A percentile compares a stretch with the other conserved stretches of the same genome.
These are phyloP conservation scores for Candida ascalaphidarum DNA, from an alignment of 805 yeast species.

Conservation along the genomic window DNA sequence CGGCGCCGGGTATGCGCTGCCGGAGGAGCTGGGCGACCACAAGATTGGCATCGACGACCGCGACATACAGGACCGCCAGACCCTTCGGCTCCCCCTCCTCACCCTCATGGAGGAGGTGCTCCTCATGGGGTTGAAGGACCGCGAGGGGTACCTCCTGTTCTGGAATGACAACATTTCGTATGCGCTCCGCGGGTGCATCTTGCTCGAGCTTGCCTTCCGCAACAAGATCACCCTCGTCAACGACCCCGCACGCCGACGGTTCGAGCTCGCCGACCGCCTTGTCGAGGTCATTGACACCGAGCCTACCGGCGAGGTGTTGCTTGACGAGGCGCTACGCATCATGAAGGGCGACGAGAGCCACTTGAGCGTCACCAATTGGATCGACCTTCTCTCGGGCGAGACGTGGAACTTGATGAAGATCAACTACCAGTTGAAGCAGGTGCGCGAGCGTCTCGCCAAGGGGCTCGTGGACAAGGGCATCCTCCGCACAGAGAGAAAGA, in stretches of 20 bases:
- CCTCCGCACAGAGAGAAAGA: slow-evolving; percentile 90
- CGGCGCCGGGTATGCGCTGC: slow-evolving; percentile 5
- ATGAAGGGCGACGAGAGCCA: slow-evolving; percentile 80
- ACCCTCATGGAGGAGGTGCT: slow-evolving; percentile 96
- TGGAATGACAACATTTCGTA: slow-evolving; percentile 98
- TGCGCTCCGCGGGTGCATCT: slow-evolving; percentile 89
- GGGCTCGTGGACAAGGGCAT: slow-evolving; percentile 97
- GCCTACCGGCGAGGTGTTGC: slow-evolving; percentile 88
- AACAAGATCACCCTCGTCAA: slow-evolving; percentile 83
- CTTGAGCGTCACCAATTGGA: slow-evolving; percentile 81
- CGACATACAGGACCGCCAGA: slow-evolving; percentile 39
- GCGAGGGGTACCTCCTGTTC: slow-evolving; percentile 91
- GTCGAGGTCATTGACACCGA: slow-evolving; percentile 80
- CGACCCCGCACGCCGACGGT: slow-evolving; percentile 86
- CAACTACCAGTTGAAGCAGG: slow-evolving; percentile 93
- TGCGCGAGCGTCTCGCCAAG: slow-evolving; percentile 90
- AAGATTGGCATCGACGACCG: slow-evolving; percentile 78
- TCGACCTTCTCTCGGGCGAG: slow-evolving; percentile 87
- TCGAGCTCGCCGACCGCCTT: slow-evolving; percentile 79
- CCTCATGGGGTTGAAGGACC: slow-evolving; percentile 87
- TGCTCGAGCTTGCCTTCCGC: slow-evolving; percentile 86
- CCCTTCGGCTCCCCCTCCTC: slow-evolving; percentile 51
- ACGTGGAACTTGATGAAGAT: slow-evolving; percentile 96
- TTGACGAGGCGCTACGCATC: slow-evolving; percentile 87
- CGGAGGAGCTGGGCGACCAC: slow-evolving; percentile 31